phyloP scores from a whole-genome alignment of 1,139 yeast species.

The Kurtzmaniella natalensis region DNA sequence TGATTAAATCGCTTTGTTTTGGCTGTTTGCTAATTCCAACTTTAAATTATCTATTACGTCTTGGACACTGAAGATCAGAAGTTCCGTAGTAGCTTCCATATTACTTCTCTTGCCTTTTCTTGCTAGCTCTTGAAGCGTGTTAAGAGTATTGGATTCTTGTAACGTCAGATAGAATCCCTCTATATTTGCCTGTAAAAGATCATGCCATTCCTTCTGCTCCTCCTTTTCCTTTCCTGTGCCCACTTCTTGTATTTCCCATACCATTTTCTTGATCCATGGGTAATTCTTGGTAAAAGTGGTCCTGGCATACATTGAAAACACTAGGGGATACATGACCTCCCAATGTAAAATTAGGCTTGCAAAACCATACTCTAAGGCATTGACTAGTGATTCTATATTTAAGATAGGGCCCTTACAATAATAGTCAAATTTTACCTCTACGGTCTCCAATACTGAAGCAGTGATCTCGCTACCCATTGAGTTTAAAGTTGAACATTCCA shows the following conservation, averaged over 20 bases:
- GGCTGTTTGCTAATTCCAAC: too few species aligned
- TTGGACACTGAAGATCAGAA: too few species aligned
- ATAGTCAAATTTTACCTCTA: slow-evolving; percentile 12
- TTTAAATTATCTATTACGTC: too few species aligned
- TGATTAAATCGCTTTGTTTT: too few species aligned
- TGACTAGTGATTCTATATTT: slow-evolving; percentile 12
- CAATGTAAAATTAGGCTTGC: slow-evolving; percentile 25
- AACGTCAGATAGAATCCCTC: too few species aligned
- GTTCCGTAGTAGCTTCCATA: too few species aligned
- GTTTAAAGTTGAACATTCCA: slow-evolving; percentile 19
- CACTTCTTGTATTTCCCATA: background rate
- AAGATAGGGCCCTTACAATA: slow-evolving; percentile 10
- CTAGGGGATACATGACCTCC: slow-evolving; percentile 30
- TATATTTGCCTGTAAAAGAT: too few species aligned
- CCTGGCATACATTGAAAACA: slow-evolving; percentile 36
- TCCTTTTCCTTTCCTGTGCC: background rate
- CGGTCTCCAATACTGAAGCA: slow-evolving; percentile 8
- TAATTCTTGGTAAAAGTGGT: slow-evolving; percentile 23
- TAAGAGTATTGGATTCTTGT: too few species aligned
- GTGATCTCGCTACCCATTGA: slow-evolving; percentile 12
- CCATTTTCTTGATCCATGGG: slow-evolving; percentile 12
- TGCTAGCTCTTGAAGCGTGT: too few species aligned
- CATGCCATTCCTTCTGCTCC: background rate
- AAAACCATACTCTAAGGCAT: slow-evolving; percentile 26
- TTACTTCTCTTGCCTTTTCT: too few species aligned